These are phyloP conservation scores for Cruciata laevipes DNA, from an alignment of 257 asterid genomes.

Conservation along the genomic window DNA sequence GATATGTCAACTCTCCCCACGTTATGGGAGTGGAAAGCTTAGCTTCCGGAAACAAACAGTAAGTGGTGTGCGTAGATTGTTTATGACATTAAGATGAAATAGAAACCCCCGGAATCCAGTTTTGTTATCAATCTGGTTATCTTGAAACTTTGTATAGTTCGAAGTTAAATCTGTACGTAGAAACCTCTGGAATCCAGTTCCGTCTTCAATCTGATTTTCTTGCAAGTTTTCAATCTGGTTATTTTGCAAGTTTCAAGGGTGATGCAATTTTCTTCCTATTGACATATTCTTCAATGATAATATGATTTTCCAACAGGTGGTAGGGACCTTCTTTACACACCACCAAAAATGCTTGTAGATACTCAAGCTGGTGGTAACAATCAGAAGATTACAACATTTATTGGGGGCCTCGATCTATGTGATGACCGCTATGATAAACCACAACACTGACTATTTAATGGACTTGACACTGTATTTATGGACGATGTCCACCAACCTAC, in stretches of 20 bases:
- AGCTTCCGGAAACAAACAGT: slow-evolving; percentile 80
- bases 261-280: not conserved
- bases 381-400: slow-evolving; percentile 73
- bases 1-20: slow-evolving; percentile 77
- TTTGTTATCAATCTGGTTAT: not conserved
- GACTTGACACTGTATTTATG: slow-evolving; percentile 56
- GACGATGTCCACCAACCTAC: slow-evolving; percentile 90
- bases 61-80: slow-evolving; percentile 3
- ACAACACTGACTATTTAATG: slow-evolving; percentile 63
- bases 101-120: not conserved
- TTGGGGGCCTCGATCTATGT: slow-evolving; percentile 92
- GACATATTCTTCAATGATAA: slow-evolving; percentile 21
- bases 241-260: too few relatives aligned
- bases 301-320: slow-evolving; percentile 54
- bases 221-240: too few relatives aligned
- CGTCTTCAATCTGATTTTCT: too few relatives aligned
- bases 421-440: slow-evolving; percentile 99
- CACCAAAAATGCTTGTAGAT: slow-evolving; percentile 95
- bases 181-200: too few relatives aligned
- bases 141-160: too few relatives aligned
- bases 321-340: slow-evolving; percentile 75
- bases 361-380: slow-evolving; percentile 76
- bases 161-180: too few relatives aligned
- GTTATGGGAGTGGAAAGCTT: slow-evolving; percentile 80
- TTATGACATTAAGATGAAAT: not conserved